Evolutionary conservation across 768 basidiomycete species (phyloP).

Genomic region (Amanita rimosa): DNA sequence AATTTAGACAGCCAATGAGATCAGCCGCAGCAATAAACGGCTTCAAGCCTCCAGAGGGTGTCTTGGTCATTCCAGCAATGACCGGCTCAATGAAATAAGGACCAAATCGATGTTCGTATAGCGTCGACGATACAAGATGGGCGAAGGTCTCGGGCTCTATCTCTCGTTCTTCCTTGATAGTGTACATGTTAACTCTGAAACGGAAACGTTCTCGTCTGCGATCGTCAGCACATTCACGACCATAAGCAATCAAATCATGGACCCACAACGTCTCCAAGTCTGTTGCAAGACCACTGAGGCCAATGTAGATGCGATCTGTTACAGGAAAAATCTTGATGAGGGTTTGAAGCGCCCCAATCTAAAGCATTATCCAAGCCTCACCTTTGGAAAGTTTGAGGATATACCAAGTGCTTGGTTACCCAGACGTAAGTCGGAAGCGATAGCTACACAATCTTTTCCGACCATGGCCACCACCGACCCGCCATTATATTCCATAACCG

Average conservation of each 20-base stretch:
- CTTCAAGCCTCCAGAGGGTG: constrained; percentile 57
- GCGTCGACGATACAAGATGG: constrained; percentile 87
- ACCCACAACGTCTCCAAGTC: constrained; percentile 87
- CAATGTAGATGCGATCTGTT: constrained; percentile 85
- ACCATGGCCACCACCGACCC: constrained; percentile 99
- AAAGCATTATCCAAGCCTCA: constrained; percentile 18
- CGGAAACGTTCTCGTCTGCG: constrained; percentile 83
- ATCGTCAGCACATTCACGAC: constrained; percentile 5
- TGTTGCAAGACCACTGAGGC: constrained; percentile 85
- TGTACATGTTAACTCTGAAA: constrained; percentile 96
- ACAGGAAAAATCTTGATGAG: constrained; percentile 77
- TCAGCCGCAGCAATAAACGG: constrained; percentile 96
- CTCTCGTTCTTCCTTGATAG: constrained; percentile 97
- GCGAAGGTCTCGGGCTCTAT: constrained; percentile 96
- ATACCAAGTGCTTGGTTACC: constrained; percentile 83
- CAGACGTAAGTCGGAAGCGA: constrained; percentile 88
- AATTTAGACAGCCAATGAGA: constrained; percentile 86
- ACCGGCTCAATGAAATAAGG: constrained; percentile 97
- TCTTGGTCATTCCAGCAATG: constrained; percentile 79
- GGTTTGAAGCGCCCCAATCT: constrained; percentile 9
- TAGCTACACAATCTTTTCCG: constrained; percentile 97
- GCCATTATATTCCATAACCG: constrained; percentile 89
- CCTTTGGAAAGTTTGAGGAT: constrained; percentile 92
- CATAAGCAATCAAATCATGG: constrained; percentile 2
- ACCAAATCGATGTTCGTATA: constrained; percentile 93